Percentiles rank a stretch among this genome's conserved stretches.
Evolutionary conservation across 345 rosid species (phyloP).

Genomic region (Anacardium occidentale): DNA sequence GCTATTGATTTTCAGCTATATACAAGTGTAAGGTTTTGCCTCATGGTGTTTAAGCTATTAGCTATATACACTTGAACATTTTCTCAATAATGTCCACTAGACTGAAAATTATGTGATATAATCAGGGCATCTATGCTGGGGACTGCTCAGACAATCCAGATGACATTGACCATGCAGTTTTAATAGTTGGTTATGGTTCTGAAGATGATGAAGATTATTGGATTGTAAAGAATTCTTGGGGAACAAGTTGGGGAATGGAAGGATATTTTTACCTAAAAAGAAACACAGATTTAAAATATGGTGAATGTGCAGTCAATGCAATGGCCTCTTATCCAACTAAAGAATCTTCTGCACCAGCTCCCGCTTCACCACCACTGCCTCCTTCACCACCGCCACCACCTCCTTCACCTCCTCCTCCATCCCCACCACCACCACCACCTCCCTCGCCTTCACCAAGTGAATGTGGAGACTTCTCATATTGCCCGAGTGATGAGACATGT

Average conservation of each 20-base stretch:
- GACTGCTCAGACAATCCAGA: slow-evolving; percentile 57
- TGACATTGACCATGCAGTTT: slow-evolving; percentile 71
- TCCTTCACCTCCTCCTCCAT: slow-evolving; percentile 22
- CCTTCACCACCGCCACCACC: slow-evolving; percentile 33
- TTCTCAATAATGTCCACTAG: not conserved
- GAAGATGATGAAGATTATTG: slow-evolving; percentile 66
- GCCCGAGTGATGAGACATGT: slow-evolving; percentile 59
- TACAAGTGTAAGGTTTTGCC: slow-evolving; percentile 48
- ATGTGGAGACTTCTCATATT: slow-evolving; percentile 60
- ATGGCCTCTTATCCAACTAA: slow-evolving; percentile 75
- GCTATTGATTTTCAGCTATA: slow-evolving; percentile 76
- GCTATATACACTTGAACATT: not conserved
- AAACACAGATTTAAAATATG: slow-evolving; percentile 35
- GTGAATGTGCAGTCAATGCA: slow-evolving; percentile 63
- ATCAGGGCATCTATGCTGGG: slow-evolving; percentile 59
- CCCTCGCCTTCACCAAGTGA: slow-evolving; percentile 56
- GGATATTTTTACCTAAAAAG: slow-evolving; percentile 58
- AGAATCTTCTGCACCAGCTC: slow-evolving; percentile 57
- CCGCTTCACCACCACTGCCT: slow-evolving; percentile 36
- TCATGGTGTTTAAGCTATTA: not conserved
- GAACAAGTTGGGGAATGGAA: slow-evolving; percentile 64
- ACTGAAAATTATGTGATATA: slow-evolving; percentile 12
- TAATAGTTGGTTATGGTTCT: slow-evolving; percentile 74
- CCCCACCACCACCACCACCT: slow-evolving; percentile 42
- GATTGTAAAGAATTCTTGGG: slow-evolving; percentile 87